These are phyloP conservation scores for Termitomyces sp. DNA, from an alignment of 768 basidiomycete genomes.

Conservation along the genomic window DNA sequence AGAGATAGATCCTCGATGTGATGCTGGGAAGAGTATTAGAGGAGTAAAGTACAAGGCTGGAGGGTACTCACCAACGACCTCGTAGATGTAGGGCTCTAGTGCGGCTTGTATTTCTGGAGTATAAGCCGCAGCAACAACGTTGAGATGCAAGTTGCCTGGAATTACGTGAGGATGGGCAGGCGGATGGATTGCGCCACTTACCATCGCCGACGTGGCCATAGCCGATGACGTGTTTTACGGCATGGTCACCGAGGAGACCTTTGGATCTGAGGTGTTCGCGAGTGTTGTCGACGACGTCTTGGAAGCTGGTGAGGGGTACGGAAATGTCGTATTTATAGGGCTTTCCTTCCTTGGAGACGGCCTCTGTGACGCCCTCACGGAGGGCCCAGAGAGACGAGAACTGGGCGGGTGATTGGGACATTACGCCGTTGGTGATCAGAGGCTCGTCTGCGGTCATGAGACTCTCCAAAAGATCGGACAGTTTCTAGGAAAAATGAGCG, in stretches of 20 bases:
- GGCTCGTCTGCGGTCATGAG: conserved; percentile 69
- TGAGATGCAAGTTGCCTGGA: conserved; percentile 89
- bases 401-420: conserved; percentile 88
- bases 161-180: not conserved
- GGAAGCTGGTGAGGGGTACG: conserved; percentile 81
- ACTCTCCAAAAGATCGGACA: conserved; percentile 69
- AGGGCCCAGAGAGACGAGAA: conserved; percentile 88
- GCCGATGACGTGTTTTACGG: conserved; percentile 82
- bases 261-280: conserved; percentile 64
- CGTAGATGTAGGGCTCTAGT: conserved; percentile 93
- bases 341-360: conserved; percentile 89
- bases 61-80: conserved; percentile 68
- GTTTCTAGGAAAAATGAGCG: conserved; percentile 58
- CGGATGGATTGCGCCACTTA: conserved; percentile 26
- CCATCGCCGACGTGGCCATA: conserved; percentile 98
- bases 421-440: conserved; percentile 83
- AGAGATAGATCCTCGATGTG: conserved; percentile 85
- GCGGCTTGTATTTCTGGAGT: conserved; percentile 79
- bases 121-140: conserved; percentile 80
- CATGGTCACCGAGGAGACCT: conserved; percentile 64
- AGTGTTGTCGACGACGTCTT: conserved; percentile 79
- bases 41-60: not conserved
- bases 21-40: conserved; percentile 38
- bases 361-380: conserved; percentile 90
- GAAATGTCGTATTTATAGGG: conserved; percentile 97